phyloP scores from a whole-genome alignment of 208 protist species.

The Leishmania tropica region DNA sequence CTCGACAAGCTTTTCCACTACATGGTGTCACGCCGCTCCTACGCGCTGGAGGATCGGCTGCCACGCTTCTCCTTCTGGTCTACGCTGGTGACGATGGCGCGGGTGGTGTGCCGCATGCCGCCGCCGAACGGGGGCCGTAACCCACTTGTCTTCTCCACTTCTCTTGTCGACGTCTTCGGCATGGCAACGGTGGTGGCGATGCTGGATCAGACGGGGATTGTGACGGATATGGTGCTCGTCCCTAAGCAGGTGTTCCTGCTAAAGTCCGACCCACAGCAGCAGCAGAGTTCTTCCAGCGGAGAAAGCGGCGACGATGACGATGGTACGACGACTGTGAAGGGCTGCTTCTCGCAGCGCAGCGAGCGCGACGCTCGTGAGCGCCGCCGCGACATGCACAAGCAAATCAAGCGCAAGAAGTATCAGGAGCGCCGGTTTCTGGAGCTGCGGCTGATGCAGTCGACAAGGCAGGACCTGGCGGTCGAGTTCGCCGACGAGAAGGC shows the following conservation, averaged over 20 bases:
- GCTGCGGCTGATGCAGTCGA: conserved; percentile 55
- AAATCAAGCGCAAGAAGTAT: conserved; percentile 80
- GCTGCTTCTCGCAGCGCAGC: conserved; percentile 36
- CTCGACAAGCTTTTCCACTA: conserved; percentile 84
- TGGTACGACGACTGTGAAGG: not conserved
- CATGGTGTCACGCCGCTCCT: conserved; percentile 65
- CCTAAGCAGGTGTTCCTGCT: conserved; percentile 76
- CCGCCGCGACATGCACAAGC: conserved; percentile 60
- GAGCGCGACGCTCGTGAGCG: conserved; percentile 55
- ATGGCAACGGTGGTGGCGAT: conserved; percentile 87
- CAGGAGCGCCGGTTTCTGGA: conserved; percentile 79
- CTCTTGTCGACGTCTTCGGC: conserved; percentile 81
- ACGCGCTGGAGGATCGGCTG: conserved; percentile 74
- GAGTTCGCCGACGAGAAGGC: conserved; percentile 70
- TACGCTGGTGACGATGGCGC: conserved; percentile 58
- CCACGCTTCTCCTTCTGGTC: conserved; percentile 75
- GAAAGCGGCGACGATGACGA: conserved; percentile 42
- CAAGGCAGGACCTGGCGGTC: conserved; percentile 68
- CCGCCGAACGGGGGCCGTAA: conserved; percentile 52
- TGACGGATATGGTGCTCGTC: conserved; percentile 91
- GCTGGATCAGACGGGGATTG: conserved; percentile 81
- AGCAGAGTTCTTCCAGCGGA: conserved; percentile 56
- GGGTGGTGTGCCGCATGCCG: conserved; percentile 49
- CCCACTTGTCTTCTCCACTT: conserved; percentile 75
- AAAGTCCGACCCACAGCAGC: conserved; percentile 27